Conservation (phyloP, 1,284 basidiomycete species). For the Hortiboletus rubellus region DNA sequence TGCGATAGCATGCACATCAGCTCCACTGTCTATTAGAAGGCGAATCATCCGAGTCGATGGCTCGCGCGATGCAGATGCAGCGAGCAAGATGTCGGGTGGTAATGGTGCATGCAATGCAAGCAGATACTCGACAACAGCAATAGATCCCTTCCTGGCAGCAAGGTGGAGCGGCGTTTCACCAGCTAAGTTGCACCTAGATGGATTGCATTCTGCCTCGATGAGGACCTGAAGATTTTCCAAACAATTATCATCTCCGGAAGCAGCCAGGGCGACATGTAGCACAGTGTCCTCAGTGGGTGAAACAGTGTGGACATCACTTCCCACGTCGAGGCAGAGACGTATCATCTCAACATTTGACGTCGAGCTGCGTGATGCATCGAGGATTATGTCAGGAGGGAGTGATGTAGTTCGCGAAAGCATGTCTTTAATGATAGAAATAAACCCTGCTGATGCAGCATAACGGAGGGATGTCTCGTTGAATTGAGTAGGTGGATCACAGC, state of each 20-base stretch:
- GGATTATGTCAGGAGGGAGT: conserved; percentile 11
- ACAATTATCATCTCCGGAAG: neutral
- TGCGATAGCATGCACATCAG: neutral
- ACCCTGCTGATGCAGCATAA: neutral
- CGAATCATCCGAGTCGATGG: neutral
- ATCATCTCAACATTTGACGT: neutral
- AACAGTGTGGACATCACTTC: neutral
- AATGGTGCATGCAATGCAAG: neutral
- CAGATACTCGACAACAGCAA: neutral
- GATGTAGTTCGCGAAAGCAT: neutral
- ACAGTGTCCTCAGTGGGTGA: neutral
- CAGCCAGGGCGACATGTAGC: neutral
- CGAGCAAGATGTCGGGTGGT: conserved; percentile 7
- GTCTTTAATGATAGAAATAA: neutral
- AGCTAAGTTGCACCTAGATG: neutral
- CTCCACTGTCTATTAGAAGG: neutral
- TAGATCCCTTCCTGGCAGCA: neutral
- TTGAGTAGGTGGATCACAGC: neutral
- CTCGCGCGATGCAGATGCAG: neutral
- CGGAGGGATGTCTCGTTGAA: neutral
- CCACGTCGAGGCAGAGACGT: neutral
- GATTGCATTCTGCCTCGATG: conserved; percentile 7
- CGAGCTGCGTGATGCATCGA: neutral
- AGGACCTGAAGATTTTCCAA: neutral
- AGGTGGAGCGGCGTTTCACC: conserved; percentile 7